Conservation (phyloP, 257 asterid genomes). For the Eucommia ulmoides region DNA sequence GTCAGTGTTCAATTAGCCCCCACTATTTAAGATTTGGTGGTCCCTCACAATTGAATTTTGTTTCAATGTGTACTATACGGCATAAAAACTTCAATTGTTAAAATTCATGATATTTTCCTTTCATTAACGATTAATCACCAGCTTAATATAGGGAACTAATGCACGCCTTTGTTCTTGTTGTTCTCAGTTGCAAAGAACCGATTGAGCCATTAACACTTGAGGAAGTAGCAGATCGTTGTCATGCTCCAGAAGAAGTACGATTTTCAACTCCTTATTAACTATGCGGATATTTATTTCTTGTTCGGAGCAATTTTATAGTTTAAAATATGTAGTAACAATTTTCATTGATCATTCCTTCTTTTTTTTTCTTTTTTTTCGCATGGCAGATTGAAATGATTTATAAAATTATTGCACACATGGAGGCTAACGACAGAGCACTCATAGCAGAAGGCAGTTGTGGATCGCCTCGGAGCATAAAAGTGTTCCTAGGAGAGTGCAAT, state of each 20-base stretch:
- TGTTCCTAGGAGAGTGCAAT: conserved; percentile 86
- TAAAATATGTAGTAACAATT: too few relatives aligned
- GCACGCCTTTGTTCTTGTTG: conserved; percentile 1
- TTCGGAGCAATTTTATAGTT: too few relatives aligned
- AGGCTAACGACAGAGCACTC: conserved; percentile 97
- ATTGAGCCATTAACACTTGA: conserved; percentile 85
- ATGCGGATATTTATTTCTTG: too few relatives aligned
- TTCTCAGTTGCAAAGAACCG: conserved; percentile 80
- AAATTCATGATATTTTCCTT: too few relatives aligned
- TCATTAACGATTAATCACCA: too few relatives aligned
- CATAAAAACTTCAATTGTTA: too few relatives aligned
- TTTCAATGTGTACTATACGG: too few relatives aligned
- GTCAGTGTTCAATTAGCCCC: too few relatives aligned
- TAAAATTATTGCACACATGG: conserved; percentile 86
- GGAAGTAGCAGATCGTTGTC: conserved; percentile 78
- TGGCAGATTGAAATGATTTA: conserved; percentile 96
- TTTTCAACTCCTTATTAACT: neutral
- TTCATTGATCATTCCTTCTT: neutral
- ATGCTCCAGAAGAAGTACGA: conserved; percentile 61
- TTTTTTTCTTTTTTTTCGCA: neutral
- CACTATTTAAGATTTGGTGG: too few relatives aligned
- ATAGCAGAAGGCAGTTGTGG: conserved; percentile 97
- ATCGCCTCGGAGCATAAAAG: conserved; percentile 84
- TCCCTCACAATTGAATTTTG: too few relatives aligned
- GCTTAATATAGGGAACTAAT: too few relatives aligned